Percentiles rank a stretch among this genome's conserved stretches.
These are phyloP conservation scores for Lodderomyces pseudojiufengensis DNA, from an alignment of 1,139 yeast genomes.

Conservation along the genomic window DNA sequence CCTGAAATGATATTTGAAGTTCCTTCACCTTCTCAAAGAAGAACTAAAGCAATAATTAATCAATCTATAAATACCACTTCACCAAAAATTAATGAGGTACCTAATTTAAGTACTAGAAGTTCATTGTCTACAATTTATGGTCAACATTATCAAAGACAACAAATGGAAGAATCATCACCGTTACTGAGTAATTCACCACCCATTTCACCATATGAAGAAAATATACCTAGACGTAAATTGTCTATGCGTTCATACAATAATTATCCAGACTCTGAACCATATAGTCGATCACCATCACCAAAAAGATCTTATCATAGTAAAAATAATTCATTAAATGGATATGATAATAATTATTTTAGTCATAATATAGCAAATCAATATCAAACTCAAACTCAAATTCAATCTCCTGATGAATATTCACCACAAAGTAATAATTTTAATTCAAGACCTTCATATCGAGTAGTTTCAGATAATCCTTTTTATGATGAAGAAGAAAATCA, in stretches of 20 bases:
- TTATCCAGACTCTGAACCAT: background rate
- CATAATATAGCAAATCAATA: too few species aligned
- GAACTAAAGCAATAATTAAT: slow-evolving; percentile 10
- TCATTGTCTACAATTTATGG: slow-evolving; percentile 4
- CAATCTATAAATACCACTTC: slow-evolving; percentile 7
- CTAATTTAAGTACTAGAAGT: slow-evolving; percentile 9
- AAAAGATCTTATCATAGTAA: slow-evolving; percentile 14
- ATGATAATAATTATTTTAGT: too few species aligned
- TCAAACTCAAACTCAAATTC: background rate
- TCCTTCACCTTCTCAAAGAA: slow-evolving; percentile 9
- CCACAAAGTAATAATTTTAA: slow-evolving; percentile 7
- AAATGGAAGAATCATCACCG: background rate
- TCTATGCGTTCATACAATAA: slow-evolving; percentile 4
- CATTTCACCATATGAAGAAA: background rate
- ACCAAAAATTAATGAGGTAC: slow-evolving; percentile 10
- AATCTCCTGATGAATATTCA: background rate
- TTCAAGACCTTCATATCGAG: slow-evolving; percentile 13
- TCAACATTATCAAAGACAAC: background rate
- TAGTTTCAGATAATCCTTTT: slow-evolving; percentile 14
- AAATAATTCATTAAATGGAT: slow-evolving; percentile 1
- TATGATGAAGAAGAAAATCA: slow-evolving; percentile 24
- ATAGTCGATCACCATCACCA: slow-evolving; percentile 34
- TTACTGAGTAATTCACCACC: slow-evolving; percentile 8
- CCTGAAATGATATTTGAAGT: slow-evolving; percentile 5
- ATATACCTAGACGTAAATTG: slow-evolving; percentile 1